Base-by-base conservation (phyloP, 2,329 filamentous ascomycete genomes). In the Neonectria ditissima region DNA sequence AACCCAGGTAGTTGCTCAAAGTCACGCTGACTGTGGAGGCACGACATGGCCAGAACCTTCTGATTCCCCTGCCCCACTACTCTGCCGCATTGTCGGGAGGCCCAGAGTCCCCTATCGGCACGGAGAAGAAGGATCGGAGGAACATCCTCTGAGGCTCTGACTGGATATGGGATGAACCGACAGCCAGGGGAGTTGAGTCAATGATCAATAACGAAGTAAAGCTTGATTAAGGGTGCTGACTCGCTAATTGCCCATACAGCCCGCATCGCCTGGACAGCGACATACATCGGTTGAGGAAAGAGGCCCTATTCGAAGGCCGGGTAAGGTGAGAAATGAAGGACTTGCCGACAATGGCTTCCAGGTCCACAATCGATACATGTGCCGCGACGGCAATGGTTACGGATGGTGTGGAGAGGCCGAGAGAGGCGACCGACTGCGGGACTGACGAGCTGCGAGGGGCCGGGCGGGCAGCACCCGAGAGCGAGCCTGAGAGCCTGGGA, bases 291-390 rank as follows among this genome's bases (percentile, higher is more conserved):
- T 59, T 24, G 34, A 41, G 51, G 18, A 24, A 7, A n/a, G 28
- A 28, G 4, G 30, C n/a, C 34, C 55, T 34, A 34, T 41, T 43
- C 16, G 16, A 50, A 30, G 28, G 10, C 26, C 13, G 32, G 18
- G 5, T 34, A 5, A 22, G 41, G 45, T 37, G 11, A 64, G 65
- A 63, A 65, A 63, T 65, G 65, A 65, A 65, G 59, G 65, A 63
- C 62, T 57, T 20, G 22, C 37, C 22, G 22, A 51, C 51, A 53
- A 52, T 47, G 59, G 45, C 18, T 51, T 55, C 28, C 39, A 39
- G 37, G 48, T 52, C 52, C 59, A 59, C 47, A 50, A 28, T 16
- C 37, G 26, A 51, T 51, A 65, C 54, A 48, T 55, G 47, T 39
- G 59, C 44, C 53, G 63, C 44, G 39, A 54, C 52, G 43, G 39